Evolutionary conservation across 2,329 filamentous ascomycete genomes (phyloP).

Genomic region (Herpotrichia juniperi): DNA sequence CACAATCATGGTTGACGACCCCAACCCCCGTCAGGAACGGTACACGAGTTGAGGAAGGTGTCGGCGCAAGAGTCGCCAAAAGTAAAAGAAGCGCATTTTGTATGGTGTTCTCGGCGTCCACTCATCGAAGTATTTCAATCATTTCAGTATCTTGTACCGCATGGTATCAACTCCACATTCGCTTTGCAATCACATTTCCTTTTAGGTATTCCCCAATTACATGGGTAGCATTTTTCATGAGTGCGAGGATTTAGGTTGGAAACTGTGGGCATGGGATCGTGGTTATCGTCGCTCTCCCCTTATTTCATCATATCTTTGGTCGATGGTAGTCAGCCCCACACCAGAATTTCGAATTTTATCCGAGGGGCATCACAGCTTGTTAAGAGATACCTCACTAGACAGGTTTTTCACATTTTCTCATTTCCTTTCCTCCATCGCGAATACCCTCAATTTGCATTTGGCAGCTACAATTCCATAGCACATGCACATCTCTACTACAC

Average conservation of each 20-base stretch:
- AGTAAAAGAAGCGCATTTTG: conserved; percentile 31
- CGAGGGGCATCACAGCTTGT: conserved; percentile 5
- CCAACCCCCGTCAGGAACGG: conserved; percentile 45
- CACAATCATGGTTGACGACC: conserved; percentile 38
- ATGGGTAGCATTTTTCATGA: conserved; percentile 8
- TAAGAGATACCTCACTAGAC: conserved; percentile 11
- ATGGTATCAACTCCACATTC: conserved; percentile 19
- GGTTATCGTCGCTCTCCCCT: background rate
- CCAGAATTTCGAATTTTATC: conserved; percentile 5
- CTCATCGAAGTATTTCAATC: conserved; percentile 28
- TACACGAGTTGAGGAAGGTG: conserved; percentile 34
- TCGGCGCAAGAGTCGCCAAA: conserved; percentile 25
- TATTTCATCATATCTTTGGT: conserved; percentile 2
- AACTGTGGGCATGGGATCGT: conserved; percentile 11
- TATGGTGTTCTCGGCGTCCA: conserved; percentile 39
- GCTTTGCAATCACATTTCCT: conserved; percentile 6
- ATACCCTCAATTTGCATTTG: conserved; percentile 44
- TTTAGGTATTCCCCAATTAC: conserved; percentile 3
- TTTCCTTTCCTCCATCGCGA: conserved; percentile 34
- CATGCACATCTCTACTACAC: background rate
- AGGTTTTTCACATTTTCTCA: conserved; percentile 21
- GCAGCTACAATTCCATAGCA: conserved; percentile 28
- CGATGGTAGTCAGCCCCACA: background rate
- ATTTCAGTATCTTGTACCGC: conserved; percentile 28
- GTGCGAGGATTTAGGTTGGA: conserved; percentile 1